phyloP scores from a whole-genome alignment of 2,329 filamentous ascomycete species.

The Shiraia bambusicola region DNA sequence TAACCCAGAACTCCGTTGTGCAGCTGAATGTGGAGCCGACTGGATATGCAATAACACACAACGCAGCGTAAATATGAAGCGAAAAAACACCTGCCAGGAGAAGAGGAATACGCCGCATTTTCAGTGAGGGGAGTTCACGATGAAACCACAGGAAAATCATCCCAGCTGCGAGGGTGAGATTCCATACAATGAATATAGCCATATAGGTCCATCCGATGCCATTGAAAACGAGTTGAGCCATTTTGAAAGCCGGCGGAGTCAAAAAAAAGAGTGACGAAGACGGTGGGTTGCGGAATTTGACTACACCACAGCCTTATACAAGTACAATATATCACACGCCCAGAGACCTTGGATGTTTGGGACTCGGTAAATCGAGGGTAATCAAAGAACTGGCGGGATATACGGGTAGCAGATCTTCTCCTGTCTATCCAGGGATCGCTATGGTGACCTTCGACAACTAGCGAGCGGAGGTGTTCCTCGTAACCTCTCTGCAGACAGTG shows the following conservation, averaged over 20 bases:
- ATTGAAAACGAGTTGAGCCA: constrained; percentile 18
- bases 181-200: constrained; percentile 22
- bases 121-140: constrained; percentile 33
- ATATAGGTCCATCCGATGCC: constrained; percentile 21
- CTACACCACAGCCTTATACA: no score
- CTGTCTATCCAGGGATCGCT: no score
- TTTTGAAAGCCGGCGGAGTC: constrained; percentile 7
- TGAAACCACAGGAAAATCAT: constrained; percentile 26
- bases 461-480: no score
- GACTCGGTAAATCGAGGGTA: no score
- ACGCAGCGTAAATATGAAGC: constrained; percentile 31
- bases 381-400: no score
- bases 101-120: constrained; percentile 34
- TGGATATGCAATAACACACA: constrained; percentile 28
- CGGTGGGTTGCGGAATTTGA: background rate
- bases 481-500: no score
- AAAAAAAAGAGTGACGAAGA: background rate
- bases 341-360: no score
- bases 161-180: constrained; percentile 11
- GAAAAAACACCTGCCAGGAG: constrained; percentile 26
- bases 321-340: no score
- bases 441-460: no score
- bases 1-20: constrained; percentile 34
- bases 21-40: constrained; percentile 29
- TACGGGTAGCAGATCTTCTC: no score